Conservation (phyloP, 441 rosid genomes). For the Macaranga tanarius region DNA sequence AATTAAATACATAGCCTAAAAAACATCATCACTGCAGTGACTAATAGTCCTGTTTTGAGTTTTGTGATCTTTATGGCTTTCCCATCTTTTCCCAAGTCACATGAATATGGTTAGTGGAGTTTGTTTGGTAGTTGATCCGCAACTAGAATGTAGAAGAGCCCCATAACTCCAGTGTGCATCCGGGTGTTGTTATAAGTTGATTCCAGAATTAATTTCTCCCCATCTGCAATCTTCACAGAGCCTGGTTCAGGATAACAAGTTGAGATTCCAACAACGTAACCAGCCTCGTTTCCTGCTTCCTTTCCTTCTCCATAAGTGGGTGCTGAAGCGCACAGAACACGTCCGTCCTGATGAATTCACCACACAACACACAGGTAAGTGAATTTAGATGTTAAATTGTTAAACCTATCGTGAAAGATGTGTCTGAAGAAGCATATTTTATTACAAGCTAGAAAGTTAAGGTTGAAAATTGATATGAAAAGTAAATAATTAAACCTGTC, state of each 20-base stretch:
- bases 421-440: no score
- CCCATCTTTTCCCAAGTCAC: constrained; percentile 33
- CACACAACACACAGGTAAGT: constrained; percentile 3
- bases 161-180: constrained; percentile 77
- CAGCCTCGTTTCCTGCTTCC: constrained; percentile 82
- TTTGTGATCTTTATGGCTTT: no score
- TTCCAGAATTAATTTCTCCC: constrained; percentile 61
- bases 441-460: not conserved
- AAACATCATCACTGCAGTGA: no score
- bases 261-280: constrained; percentile 92
- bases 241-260: constrained; percentile 79
- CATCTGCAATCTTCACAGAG: constrained; percentile 45
- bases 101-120: constrained; percentile 22
- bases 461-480: no score
- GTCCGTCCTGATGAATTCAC: constrained; percentile 52
- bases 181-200: constrained; percentile 51
- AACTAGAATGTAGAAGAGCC: constrained; percentile 63
- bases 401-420: no score
- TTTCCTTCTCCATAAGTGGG: constrained; percentile 67
- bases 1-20: no score
- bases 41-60: no score
- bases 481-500: constrained; percentile 57
- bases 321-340: constrained; percentile 51
- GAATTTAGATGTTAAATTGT: not conserved
- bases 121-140: constrained; percentile 51